Base-by-base conservation (phyloP, 2,329 filamentous ascomycete species). In the Coniochaeta sp. region DNA sequence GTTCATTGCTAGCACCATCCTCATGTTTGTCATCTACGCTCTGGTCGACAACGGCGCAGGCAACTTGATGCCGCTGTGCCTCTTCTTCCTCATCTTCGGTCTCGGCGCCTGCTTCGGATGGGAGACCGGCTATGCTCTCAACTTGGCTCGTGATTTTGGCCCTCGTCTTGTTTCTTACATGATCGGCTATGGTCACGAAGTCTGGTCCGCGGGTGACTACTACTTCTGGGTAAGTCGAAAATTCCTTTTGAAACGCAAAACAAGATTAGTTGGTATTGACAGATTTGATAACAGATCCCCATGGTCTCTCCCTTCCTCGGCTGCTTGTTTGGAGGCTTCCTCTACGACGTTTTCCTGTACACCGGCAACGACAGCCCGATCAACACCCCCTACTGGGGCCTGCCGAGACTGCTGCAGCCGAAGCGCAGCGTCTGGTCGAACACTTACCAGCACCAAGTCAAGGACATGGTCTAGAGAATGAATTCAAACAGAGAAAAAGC, bases 81-180 rank as follows among this genome's bases (percentile, higher is more conserved):
- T 58, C 3, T 58, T 58, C 56, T 58, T 58, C 56, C 1, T 90
- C 56, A 85, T 91, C 63, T 90, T 90, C 68, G 88, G 87, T 8
- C 84, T 91, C 24, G 88, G 87, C 19, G 85, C 86, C 34, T 88
- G 86, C 68, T 90, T 89, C 67, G 89, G 89, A 7, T 90, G 86
- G 86, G 83, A 91, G 71, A 91, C 88, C 7, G 88, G 89, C 40
- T 91, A 89, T 72, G 88, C 88, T 17, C 89, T 90, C 64, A 91
- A 91, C 67, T 72, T 89, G 47, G 88, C 87, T 38, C 80, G 89
- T 71, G 89, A 91, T 64, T 89, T 91, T 68, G 56, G 56, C 26
- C 56, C 56, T 1, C 34, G 56, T 31, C 38, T 58, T n/a, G 19
- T 31, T 19, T 58, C 56, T 17, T 58, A 58, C 36, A 82, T 86